A percentile compares a stretch with the other conserved stretches of the same genome.
Evolutionary conservation across 352 stramenopile species (phyloP).

Genomic region (Albugo laibachii): DNA sequence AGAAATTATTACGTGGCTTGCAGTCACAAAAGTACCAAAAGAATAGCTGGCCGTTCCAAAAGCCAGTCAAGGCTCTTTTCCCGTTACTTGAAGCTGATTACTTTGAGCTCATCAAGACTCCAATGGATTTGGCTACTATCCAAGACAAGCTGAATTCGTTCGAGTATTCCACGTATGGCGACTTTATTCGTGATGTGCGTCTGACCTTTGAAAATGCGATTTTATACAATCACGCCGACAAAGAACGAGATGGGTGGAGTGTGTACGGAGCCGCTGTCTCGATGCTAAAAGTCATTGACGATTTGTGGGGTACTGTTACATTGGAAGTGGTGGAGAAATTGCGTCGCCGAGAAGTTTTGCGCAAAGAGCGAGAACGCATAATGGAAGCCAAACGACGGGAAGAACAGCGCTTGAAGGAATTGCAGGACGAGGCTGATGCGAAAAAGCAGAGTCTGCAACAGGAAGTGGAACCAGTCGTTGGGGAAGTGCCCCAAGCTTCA

Average conservation of each 20-base stretch:
- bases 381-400: constrained; percentile 24
- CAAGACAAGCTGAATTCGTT: constrained; percentile 35
- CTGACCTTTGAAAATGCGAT: constrained; percentile 75
- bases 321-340: constrained; percentile 55
- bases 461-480: neutral
- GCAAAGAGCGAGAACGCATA: constrained; percentile 47
- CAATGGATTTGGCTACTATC: constrained; percentile 66
- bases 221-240: constrained; percentile 59
- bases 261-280: constrained; percentile 57
- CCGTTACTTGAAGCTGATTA: constrained; percentile 49
- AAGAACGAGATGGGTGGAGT: constrained; percentile 58
- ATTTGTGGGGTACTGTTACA: constrained; percentile 62
- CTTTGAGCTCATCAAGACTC: constrained; percentile 61
- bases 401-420: neutral
- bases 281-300: constrained; percentile 49
- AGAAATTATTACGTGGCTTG: constrained; percentile 56
- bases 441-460: no score
- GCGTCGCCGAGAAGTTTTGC: constrained; percentile 39
- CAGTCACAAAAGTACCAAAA: constrained; percentile 78
- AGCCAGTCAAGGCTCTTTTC: constrained; percentile 54
- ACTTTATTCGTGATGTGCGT: constrained; percentile 63
- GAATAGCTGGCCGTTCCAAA: constrained; percentile 72
- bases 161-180: constrained; percentile 60
- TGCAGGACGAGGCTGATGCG: constrained; percentile 3
- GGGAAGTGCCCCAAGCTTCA: neutral